Evolutionary conservation across 176 grass and related monocot genomes (phyloP), one percentile per base, ranked within the genome.

Genomic region (Bromus sterilis): DNA sequence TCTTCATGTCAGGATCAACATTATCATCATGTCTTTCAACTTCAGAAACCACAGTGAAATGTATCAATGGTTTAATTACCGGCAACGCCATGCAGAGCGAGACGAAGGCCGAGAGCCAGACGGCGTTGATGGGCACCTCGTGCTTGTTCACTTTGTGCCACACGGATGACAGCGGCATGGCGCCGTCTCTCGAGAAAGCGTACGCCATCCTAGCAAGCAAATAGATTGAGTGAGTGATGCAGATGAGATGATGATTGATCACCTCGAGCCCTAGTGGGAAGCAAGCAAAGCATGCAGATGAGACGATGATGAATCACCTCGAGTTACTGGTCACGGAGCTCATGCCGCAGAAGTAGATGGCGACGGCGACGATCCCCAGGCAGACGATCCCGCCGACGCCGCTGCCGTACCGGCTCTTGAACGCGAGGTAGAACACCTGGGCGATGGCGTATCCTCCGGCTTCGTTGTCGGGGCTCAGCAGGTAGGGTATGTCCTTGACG

Each of bases 111-210:
- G 92, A 92, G 43, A 98, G 90, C 92, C 95, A 98, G 86, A 94
- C 92, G 11, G 92, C 95, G 89, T 94, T 98, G 74, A 93, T 73
- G 0, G 95, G 94, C 33, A 98, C 90, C 9, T 94, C 95, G 24
- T 91, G 82, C n/a, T 57, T 79, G 90, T 98, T 98, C 10, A 98
- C 89, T 86, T 85, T 94, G 78, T 98, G 92, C 95, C 95, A 98
- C 0, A 98, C 74, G 2, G 85, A 80, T 7, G 95, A 98, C 48
- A 94, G 75, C 31, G 95, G 92, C 90, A 98, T 98, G 30, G 92
- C 95, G 20, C 95, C 95, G 36, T 98, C 95, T 82, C 95, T 89
- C 2, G 95, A 98, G 86, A 98, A 98, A 29, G 95, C 95, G 6
- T 98, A 98, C 0, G 74, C 92, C 92, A 93, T 98, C 88, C 92